phyloP scores from a whole-genome alignment of 441 rosid genomes.

The Eutrema salsugineum region DNA sequence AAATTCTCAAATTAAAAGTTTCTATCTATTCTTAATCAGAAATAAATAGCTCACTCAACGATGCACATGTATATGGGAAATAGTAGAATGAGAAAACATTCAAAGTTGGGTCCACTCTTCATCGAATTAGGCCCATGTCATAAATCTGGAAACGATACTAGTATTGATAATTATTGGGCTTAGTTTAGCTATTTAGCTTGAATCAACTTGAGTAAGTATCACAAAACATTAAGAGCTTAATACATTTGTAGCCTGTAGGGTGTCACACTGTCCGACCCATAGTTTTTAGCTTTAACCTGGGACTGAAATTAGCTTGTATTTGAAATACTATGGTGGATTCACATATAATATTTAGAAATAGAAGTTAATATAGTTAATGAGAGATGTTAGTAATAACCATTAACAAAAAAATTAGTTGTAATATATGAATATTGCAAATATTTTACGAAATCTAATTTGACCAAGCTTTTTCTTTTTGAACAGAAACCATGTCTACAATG shows the following conservation, averaged over 20 bases:
- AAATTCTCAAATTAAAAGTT: too few relatives aligned
- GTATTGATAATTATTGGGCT: not conserved
- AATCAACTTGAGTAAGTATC: not conserved
- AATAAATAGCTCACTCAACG: not conserved
- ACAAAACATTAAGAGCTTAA: not conserved
- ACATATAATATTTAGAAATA: not conserved
- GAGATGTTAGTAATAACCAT: not conserved
- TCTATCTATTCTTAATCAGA: not conserved
- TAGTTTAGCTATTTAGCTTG: not conserved
- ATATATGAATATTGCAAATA: not conserved
- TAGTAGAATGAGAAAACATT: not conserved
- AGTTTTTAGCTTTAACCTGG: not conserved
- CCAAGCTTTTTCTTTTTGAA: too few relatives aligned
- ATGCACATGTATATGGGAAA: not conserved
- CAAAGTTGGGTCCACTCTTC: not conserved
- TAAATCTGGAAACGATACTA: not conserved
- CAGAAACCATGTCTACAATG: too few relatives aligned
- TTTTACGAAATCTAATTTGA: not conserved
- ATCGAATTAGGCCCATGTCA: conserved; percentile 2
- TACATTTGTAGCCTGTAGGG: not conserved
- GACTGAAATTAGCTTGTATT: not conserved
- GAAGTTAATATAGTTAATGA: not conserved
- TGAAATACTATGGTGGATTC: not conserved
- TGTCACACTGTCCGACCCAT: not conserved
- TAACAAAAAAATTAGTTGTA: not conserved